Percentiles rank a stretch among this genome's conserved stretches.
These are phyloP conservation scores for Phytophthora melonis DNA, from an alignment of 352 stramenopile species.

Conservation along the genomic window DNA sequence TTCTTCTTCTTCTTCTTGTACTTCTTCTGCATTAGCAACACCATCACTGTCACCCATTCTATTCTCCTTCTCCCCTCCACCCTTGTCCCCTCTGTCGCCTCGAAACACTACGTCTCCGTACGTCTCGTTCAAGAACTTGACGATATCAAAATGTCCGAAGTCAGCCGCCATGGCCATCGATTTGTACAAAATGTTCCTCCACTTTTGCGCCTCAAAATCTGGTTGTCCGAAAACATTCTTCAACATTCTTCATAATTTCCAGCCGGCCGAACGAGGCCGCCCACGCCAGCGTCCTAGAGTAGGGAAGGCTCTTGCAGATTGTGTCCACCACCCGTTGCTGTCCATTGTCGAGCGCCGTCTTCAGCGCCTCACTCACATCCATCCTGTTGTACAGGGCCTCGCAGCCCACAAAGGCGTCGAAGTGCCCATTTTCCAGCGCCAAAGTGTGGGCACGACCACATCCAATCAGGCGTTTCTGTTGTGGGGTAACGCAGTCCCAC, in stretches of 20 bases:
- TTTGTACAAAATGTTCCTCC: background rate
- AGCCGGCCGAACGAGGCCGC: background rate
- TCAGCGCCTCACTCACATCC: too few species aligned
- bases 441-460: background rate
- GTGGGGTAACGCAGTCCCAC: background rate
- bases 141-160: background rate
- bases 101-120: background rate
- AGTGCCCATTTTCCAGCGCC: conserved; percentile 3
- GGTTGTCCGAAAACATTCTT: background rate
- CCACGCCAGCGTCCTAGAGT: background rate
- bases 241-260: background rate
- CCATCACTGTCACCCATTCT: background rate
- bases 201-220: background rate
- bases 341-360: too few species aligned
- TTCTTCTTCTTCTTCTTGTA: too few species aligned
- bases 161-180: background rate
- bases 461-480: background rate
- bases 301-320: conserved; percentile 6
- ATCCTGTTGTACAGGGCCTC: too few species aligned
- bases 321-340: too few species aligned
- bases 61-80: background rate
- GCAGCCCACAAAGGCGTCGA: too few species aligned
- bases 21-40: too few species aligned
- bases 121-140: conserved; percentile 9
- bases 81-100: background rate